Base-by-base conservation (phyloP, 495 filamentous ascomycete species). In the Penicillium parvum region DNA sequence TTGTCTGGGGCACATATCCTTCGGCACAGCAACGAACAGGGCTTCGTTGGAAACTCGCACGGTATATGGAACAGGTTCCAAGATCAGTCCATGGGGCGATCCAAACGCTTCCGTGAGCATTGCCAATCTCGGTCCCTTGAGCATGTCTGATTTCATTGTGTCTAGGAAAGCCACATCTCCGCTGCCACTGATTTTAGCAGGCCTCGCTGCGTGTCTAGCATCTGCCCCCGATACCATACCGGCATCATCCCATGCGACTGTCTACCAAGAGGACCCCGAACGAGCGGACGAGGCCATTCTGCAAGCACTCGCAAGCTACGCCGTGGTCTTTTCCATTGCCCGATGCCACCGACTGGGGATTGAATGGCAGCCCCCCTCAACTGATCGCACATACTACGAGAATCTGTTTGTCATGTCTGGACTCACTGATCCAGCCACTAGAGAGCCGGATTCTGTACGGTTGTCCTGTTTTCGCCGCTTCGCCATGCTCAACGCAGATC, bases 391-490 rank as follows among this genome's bases (percentile, higher is more conserved):
- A 5, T 72, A 59, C 50, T 61, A 46, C 17, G 58, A 62, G 19
- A 69, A 70, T 28, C 29, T 72, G 0, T 64, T 70, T 19, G 49
- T 34, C 0, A 67, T 71, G 68, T 47, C 58, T 7, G 54, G 60
- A 1, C 17, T 66, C 2, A 30, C 58, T 4, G 51, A 62, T 25
- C 17, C 37, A 6, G 7, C 7, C 0, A 61, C 50, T 2, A 35
- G 39, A 9, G 14, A 12, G 0, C 58, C 57, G 0, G 55, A 63
- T 25, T 49, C 55, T 0, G 16, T 52, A 1, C 49, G 54, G 7
- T 18, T 67, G 4, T 55, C 56, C 11, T 61, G 53, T 33, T 68
- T 64, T 39, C 59, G 62, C 8, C 61, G 57, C 11, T 63, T 67
- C n/a, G 47, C 51, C 6, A 55, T 60, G 33, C 54, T 68, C 12